Evolutionary conservation across 1,139 yeast species (phyloP).

Genomic region (Yamadazyma buinensis): DNA sequence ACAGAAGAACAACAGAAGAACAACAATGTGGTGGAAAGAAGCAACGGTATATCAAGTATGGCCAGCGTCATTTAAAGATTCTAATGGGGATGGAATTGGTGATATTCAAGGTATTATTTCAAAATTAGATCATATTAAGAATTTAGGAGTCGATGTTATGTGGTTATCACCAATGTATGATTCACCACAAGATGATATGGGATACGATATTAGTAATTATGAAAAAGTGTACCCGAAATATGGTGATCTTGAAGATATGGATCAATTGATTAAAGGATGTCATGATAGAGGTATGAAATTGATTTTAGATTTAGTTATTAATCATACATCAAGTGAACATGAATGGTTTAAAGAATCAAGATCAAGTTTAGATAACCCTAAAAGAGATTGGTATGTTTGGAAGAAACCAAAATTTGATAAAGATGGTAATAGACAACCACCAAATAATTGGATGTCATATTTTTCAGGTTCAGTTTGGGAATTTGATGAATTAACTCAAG

Average conservation of each 20-base stretch:
- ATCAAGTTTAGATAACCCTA: slow-evolving; percentile 49
- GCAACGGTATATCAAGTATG: slow-evolving; percentile 55
- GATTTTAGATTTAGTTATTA: slow-evolving; percentile 55
- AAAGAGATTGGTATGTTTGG: slow-evolving; percentile 66
- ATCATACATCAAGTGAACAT: slow-evolving; percentile 56
- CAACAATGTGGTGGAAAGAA: slow-evolving; percentile 52
- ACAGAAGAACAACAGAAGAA: neutral
- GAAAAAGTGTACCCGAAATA: slow-evolving; percentile 48
- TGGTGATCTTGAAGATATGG: slow-evolving; percentile 53
- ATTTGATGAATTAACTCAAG: slow-evolving; percentile 49
- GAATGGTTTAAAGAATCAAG: slow-evolving; percentile 57
- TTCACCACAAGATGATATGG: slow-evolving; percentile 64
- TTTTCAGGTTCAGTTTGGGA: slow-evolving; percentile 59
- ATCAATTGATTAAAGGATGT: slow-evolving; percentile 40
- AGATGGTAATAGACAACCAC: slow-evolving; percentile 47
- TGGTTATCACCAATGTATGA: slow-evolving; percentile 62
- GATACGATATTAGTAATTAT: slow-evolving; percentile 58
- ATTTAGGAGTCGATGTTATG: slow-evolving; percentile 49
- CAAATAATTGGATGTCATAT: slow-evolving; percentile 56
- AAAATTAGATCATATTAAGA: slow-evolving; percentile 49
- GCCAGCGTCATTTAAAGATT: slow-evolving; percentile 58
- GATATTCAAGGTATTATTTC: slow-evolving; percentile 54
- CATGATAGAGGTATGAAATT: slow-evolving; percentile 51
- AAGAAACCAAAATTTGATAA: slow-evolving; percentile 37
- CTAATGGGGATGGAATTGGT: slow-evolving; percentile 58